phyloP scores from a whole-genome alignment of 192 early-diverging fungal species.

The Rhizophlyctis rosea region DNA sequence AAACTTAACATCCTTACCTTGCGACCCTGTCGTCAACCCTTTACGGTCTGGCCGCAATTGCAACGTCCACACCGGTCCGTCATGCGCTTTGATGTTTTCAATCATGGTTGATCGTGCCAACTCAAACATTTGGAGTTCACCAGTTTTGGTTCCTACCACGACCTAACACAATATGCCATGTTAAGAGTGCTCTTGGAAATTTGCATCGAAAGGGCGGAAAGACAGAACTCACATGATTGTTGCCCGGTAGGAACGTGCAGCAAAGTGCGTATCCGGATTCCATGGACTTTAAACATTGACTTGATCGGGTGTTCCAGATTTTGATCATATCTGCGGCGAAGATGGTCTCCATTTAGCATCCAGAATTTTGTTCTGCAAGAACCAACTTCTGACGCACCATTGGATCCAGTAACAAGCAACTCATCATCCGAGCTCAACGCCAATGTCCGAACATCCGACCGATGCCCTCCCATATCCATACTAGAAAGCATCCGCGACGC shows the following conservation, averaged over 20 bases:
- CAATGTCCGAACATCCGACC: slow-evolving; percentile 84
- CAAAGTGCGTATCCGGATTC: slow-evolving; percentile 92
- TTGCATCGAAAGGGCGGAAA: neutral
- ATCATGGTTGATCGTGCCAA: slow-evolving; percentile 77
- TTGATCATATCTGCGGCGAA: slow-evolving; percentile 66
- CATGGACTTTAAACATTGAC: slow-evolving; percentile 82
- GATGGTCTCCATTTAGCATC: too few relatives aligned
- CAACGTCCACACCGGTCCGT: slow-evolving; percentile 83
- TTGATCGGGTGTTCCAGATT: slow-evolving; percentile 84
- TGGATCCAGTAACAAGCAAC: slow-evolving; percentile 82
- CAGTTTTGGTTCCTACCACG: slow-evolving; percentile 90
- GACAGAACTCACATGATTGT: slow-evolving; percentile 59
- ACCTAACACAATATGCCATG: slow-evolving; percentile 36
- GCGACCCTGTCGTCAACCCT: slow-evolving; percentile 87
- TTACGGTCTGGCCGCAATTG: slow-evolving; percentile 81
- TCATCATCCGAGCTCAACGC: slow-evolving; percentile 88
- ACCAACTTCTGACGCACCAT: slow-evolving; percentile 26
- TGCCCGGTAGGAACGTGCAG: slow-evolving; percentile 87
- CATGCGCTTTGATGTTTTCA: slow-evolving; percentile 89
- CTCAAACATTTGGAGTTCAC: slow-evolving; percentile 87
- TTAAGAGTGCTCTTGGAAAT: neutral
- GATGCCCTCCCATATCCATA: slow-evolving; percentile 85
- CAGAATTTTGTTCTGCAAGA: too few relatives aligned
- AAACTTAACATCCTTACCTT: slow-evolving; percentile 95
- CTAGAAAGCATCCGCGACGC: slow-evolving; percentile 60